Conservation (phyloP, 352 stramenopile species). For the Phytopythium aichiense region DNA sequence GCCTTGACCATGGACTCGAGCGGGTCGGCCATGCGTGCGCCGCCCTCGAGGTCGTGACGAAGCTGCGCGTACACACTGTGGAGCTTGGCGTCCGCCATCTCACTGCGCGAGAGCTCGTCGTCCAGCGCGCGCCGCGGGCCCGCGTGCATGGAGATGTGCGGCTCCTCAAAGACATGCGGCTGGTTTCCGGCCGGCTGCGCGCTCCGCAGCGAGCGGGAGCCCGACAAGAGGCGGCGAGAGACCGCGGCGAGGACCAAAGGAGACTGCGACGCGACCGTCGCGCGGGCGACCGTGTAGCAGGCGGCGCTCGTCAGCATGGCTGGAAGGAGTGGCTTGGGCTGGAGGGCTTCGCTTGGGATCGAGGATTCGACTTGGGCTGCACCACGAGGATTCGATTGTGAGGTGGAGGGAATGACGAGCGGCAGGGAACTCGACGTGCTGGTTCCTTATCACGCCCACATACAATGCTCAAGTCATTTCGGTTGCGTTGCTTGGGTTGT, state of each 20-base stretch:
- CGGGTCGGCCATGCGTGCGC: neutral
- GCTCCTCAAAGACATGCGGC: constrained; percentile 4
- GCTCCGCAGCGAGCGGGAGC: neutral
- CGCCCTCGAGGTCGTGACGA: constrained; percentile 17
- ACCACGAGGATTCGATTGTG: constrained; percentile 9
- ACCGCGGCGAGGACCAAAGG: neutral
- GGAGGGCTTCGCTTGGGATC: neutral
- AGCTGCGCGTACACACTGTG: constrained; percentile 16
- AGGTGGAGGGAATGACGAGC: neutral
- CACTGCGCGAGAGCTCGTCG: constrained; percentile 2
- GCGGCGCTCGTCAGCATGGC: constrained; percentile 1
- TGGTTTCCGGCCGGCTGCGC: neutral
- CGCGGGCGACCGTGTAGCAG: constrained; percentile 3
- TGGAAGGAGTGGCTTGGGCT: neutral
- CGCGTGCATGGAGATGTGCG: constrained; percentile 5
- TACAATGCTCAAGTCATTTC: neutral
- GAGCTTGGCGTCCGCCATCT: constrained; percentile 6
- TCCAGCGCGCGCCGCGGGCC: constrained; percentile 3
- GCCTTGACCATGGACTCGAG: neutral
- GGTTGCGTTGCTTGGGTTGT: neutral
- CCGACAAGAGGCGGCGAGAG: constrained; percentile 3
- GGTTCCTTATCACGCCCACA: neutral
- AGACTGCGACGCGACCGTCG: constrained; percentile 6
- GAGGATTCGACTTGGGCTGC: neutral
- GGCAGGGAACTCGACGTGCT: neutral